These are phyloP conservation scores for Mucor sp. DNA, from an alignment of 371 early-diverging fungal genomes.

Conservation along the genomic window DNA sequence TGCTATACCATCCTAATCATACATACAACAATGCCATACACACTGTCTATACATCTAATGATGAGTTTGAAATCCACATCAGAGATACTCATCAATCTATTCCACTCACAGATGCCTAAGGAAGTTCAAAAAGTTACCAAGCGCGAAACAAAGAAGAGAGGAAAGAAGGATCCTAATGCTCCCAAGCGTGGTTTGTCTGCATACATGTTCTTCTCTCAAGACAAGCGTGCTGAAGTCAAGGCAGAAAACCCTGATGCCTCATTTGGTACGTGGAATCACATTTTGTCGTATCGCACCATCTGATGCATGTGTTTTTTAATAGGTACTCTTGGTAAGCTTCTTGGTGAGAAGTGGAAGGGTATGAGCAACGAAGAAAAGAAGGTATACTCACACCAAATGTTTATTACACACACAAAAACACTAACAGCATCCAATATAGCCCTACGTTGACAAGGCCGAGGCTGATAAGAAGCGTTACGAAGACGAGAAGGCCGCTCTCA, in stretches of 20 bases:
- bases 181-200: conserved; percentile 84
- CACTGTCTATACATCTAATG: background rate
- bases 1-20: background rate
- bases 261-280: conserved; percentile 58
- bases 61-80: conserved; percentile 11
- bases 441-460: conserved; percentile 56
- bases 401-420: background rate
- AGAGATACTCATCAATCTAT: background rate
- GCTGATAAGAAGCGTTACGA: conserved; percentile 79
- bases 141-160: conserved; percentile 33
- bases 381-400: conserved; percentile 8
- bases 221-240: conserved; percentile 64
- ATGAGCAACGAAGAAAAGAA: conserved; percentile 62
- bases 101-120: conserved; percentile 27
- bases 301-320: background rate
- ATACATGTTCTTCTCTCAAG: conserved; percentile 79
- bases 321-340: conserved; percentile 71
- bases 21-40: background rate
- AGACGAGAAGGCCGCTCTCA: conserved; percentile 57
- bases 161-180: conserved; percentile 65
- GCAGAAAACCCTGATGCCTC: conserved; percentile 73
- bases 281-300: background rate
- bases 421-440: conserved; percentile 28
- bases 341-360: conserved; percentile 78
- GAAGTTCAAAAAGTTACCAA: conserved; percentile 27